phyloP scores from a whole-genome alignment of 139 green algal genomes.

The Pleodorina starrii region DNA sequence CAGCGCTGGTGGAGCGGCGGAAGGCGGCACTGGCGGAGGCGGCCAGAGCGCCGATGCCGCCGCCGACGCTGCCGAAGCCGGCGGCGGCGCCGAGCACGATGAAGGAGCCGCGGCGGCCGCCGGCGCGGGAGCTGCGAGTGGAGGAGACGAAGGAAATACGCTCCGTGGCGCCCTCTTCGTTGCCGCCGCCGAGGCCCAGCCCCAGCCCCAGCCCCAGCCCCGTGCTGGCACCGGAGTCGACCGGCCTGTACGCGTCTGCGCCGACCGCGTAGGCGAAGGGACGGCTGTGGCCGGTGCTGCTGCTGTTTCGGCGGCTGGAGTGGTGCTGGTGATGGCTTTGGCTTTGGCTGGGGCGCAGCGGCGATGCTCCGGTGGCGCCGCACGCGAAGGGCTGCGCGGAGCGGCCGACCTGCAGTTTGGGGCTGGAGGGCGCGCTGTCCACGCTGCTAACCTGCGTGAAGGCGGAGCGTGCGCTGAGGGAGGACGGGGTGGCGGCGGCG shows the following conservation, averaged over 20 bases:
- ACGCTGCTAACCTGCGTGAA: not conserved
- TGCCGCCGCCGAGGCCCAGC: not conserved
- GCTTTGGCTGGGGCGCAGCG: not conserved
- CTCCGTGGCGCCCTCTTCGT: not conserved
- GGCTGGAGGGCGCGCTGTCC: not conserved
- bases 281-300: too few relatives aligned
- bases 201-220: not conserved
- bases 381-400: not conserved
- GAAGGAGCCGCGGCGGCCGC: not conserved
- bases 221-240: not conserved
- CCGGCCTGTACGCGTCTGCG: not conserved
- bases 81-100: not conserved
- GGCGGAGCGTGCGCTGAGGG: not conserved
- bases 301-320: too few relatives aligned
- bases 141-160: not conserved
- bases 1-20: conserved; percentile 6
- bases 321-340: too few relatives aligned
- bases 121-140: not conserved
- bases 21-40: not conserved
- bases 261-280: not conserved
- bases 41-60: conserved; percentile 2
- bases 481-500: not conserved
- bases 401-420: not conserved
- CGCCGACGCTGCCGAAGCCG: too few relatives aligned
- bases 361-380: not conserved